Evolutionary conservation across 2,329 filamentous ascomycete genomes (phyloP), one percentile per base, ranked within the genome.

Genomic region (Endocalyx cinctus): DNA sequence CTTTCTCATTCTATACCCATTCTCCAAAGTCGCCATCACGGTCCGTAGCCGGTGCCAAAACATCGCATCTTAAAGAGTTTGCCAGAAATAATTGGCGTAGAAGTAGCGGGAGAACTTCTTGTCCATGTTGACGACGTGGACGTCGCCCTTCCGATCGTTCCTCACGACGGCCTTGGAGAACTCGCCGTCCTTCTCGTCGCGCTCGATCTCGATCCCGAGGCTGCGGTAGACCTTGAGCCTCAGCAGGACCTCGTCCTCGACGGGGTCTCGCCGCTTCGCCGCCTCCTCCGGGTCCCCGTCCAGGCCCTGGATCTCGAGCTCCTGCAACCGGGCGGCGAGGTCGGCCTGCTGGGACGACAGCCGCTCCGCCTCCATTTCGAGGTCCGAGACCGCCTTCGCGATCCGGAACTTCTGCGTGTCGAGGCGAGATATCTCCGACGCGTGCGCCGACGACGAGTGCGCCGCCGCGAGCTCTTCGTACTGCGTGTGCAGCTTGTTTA

Each of bases 31-130:
- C n/a, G n/a, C n/a, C n/a, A n/a, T n/a, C n/a, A n/a, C 20, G 8
- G 20, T 38, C 39, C 26, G 38, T 22, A 22, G 22, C 17, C 25
- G 23, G 23, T 13, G 14, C 31, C 25, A 11, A 14, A 25, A 27
- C n/a, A 27, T 26, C 12, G 18, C n/a, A 27, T 13, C 17, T 59
- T 67, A 94, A 58, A 96, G 70, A 18, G 81, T 90, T 52, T 87
- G 75, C 92, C 92, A 98, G 55, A 97, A 94, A 59, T 94, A 94
- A 52, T 95, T 94, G 15, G 89, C 87, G 54, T 96, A 95, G 55
- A 94, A 96, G 59, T 84, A 90, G 42, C 82, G 75, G 38, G 86
- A 90, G 59, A 95, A 89, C 65, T 92, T 94, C 50, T 84, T 81
- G 51, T 97, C 89, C 58, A 98, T 81, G 53, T 94, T 94, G 40